Base-by-base conservation (phyloP, 345 rosid genomes). In the Linum tenue region DNA sequence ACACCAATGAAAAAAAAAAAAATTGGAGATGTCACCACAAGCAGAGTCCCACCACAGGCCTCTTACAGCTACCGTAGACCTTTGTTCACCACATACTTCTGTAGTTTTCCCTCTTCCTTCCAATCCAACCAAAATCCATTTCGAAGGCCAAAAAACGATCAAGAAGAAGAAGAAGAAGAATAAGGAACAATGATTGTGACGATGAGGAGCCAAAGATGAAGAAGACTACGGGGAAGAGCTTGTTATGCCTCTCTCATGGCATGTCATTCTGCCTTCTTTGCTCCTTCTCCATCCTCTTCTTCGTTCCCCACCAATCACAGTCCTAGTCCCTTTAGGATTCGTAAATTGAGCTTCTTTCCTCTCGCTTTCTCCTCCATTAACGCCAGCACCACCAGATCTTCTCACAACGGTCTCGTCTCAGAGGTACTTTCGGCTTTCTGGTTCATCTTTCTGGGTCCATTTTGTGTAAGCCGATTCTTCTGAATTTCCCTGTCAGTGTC, bases 201-300 rank as follows among this genome's bases (percentile, higher is more conserved):
- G 59, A 56, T 9, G 73, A 65, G 51, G 39, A 73, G 64, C 71
- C 78, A 70, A 76, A 64, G 68, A 85, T 79, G 91, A 84, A 60
- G 82, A 76, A 72, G 64, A 67, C 68, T 59, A 55, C 31, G 31
- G 62, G 69, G 12, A 9, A 42, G 37, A 40, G 56, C 37, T 56
- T 64, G 83, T 77, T 79, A 73, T 79, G 87, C 75, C 64, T 72
- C 68, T 81, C 64, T 78, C 91, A 92, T 92, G 98, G 98, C 95
- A 82, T 73, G 79, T 73, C 77, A 70, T 79, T 81, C 64, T 64
- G 75, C 84, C 75, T 66, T 66, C 75, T 75, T 72, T 71, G 73
- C 81, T 55, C 70, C 79, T 64, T 81, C 85, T 12, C 69, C 67
- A 7, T 74, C 76, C 17, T 73, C 74, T 37, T 61, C 38, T 62